Evolutionary conservation across 345 rosid genomes (phyloP), one percentile per base, ranked within the genome.

Genomic region (Linum tenue): DNA sequence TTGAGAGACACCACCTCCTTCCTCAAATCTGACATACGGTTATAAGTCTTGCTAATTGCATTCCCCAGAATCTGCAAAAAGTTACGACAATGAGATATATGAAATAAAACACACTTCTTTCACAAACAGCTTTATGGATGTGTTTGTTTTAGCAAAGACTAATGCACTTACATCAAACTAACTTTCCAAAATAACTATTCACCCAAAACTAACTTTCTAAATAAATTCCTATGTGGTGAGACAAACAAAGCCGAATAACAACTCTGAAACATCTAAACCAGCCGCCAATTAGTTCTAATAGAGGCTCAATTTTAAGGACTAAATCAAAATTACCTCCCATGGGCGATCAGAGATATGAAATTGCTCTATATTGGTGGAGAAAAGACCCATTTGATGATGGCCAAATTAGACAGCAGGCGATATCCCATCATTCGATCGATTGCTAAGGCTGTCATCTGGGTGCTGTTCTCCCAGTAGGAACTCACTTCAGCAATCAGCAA

Each of bases 401-500:
- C 92, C 79, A 86, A 85, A 77, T 90, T 94, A 43, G 99, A 94
- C 63, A 94, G 78, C 37, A 94, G 92, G 67, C 96, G 84, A 79
- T 94, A 94, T 58, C 99, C 95, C 99, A 94, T 94, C 99, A 94
- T 90, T 80, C 99, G 83, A 79, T 94, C 99, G 66, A 94, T 84
- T 59, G 95, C 78, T 66, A 94, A 76, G 10, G 92, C 96, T 10
- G 92, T 85, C 92, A 86, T 94, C 69, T 94, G 99, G 35, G 72
- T 73, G 76, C 83, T 87, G 78, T 82, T 84, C 84, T 83, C 83
- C 99, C 96, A 94, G 64, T 85, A 91, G 11, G 82, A 82, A 73
- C 88, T 79, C 70, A 94, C 83, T 82, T 94, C 97, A 69, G 84
- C 80, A 68, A 94, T 79, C 61, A 94, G 80, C 81, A 83, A 68